Base-by-base conservation (phyloP, 2,329 filamentous ascomycete species). In the Simplicillium sp. region DNA sequence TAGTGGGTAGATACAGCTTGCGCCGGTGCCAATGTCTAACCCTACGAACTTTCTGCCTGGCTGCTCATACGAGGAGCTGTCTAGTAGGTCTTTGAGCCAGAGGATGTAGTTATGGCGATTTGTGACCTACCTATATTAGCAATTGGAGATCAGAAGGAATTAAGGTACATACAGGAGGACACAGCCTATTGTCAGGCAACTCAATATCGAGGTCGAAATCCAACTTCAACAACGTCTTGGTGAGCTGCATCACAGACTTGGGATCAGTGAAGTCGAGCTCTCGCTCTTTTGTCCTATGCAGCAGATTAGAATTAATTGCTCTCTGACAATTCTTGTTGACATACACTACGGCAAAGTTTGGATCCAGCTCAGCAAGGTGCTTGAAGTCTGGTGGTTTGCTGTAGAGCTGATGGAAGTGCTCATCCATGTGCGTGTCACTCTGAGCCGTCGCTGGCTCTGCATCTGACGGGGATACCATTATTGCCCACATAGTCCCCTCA, bases 1-100 rank as follows among this genome's bases (percentile, higher is more conserved):
- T 2, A 97, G 73, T 2, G 89, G 84, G 55, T 97, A 98, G 51
- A 98, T 94, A 51, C 83, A 83, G 50, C 87, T 94, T 13, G 90
- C 86, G 2, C 92, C 92, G 1, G 88, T 94, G 33, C 92, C 92
- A 46, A 96, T 82, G 50, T 95, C 89, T 2, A 95, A 63, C 0
- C 90, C 89, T 1, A 73, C 57, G 2, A 87, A 67, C 34, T 70
- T 62, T n/a, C 74, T 64, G 1, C 55, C 55, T 2, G 58, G 54
- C 3, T 58, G 53, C 3, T 71, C 62, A 48, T 77, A 82, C 0
- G 65, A 66, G 0, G 81, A 83, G 1, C 78, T 81, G 53, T 94
- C 87, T 7, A 97, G 57, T 0, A 98, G 73, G 3, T 74, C 71
- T 53, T 94, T 87, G 1, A 97, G 67, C 88, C 89, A 97, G 8